Evolutionary conservation across 371 early-diverging fungal species (phyloP), one percentile per base, ranked within the genome.

Genomic region (Circinella minor): DNA sequence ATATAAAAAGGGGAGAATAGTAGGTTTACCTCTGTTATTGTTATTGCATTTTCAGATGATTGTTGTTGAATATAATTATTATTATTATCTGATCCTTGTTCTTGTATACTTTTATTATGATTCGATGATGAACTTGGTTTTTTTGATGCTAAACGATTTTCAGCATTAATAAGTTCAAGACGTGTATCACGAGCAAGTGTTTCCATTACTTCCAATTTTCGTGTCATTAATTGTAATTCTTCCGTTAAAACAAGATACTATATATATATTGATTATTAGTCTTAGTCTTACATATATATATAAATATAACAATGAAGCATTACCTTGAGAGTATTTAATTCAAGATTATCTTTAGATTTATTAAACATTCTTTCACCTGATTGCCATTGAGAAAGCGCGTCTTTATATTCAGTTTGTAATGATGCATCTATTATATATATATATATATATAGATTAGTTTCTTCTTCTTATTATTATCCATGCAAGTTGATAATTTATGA

Each of bases 241-340:
- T 74, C 74, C 8, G 13, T 36, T 43, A 74, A 27, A 4, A 74
- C 36, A 13, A 67, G 55, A 37, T 55, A 65, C 74, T 74, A 71
- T 47, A 15, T 7, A 18, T 34, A 47, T 17, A 13, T 2, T n/a
- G 3, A n/a, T 66, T 27, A 66, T 18, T 18, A 17, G 34, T 48
- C 4, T 66, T 8, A 1, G 6, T 5, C 3, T 15, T 3, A 47
- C 3, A 47, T 47, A 11, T 47, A 11, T 47, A 9, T 49, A 39
- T 34, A 46, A 38, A 39, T 6, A 55, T 4, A 36, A 51, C 3
- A 51, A 11, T 13, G 3, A 4, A 11, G 4, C 10, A 3, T 10
- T 71, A 70, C 65, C 71, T 70, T 67, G n/a, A 38, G 61, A 7
- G 47, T 49, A 20, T 54, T 39, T 14, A 61, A 14, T 48, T 60